phyloP scores from a whole-genome alignment of 106 monocot species.

The Alisma plantagoaquatica region DNA sequence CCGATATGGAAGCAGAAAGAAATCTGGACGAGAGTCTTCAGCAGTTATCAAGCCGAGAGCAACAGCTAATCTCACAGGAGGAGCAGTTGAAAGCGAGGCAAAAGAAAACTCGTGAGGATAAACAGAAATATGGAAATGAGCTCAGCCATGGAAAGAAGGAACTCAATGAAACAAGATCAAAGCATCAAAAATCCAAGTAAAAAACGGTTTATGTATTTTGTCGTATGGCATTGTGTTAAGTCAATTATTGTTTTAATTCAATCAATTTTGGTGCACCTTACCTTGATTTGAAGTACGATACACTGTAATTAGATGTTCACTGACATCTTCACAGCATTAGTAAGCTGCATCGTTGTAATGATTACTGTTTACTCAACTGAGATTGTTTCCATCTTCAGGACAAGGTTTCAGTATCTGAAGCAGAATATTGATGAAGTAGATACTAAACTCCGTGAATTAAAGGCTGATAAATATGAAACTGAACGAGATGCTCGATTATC shows the following conservation, averaged over 20 bases:
- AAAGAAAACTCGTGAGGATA: constrained; percentile 33
- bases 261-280: background rate
- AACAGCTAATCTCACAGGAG: constrained; percentile 65
- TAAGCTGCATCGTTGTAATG: background rate
- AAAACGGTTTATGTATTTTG: too few species aligned
- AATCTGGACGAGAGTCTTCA: constrained; percentile 92
- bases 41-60: constrained; percentile 54
- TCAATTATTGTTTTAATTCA: too few species aligned
- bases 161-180: constrained; percentile 29
- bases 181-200: constrained; percentile 59
- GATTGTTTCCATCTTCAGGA: constrained; percentile 25
- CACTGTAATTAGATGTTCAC: too few species aligned
- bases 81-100: constrained; percentile 50
- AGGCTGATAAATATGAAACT: constrained; percentile 97
- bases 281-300: background rate
- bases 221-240: too few species aligned
- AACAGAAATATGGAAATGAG: constrained; percentile 45
- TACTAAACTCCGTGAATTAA: constrained; percentile 64
- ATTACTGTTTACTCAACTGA: background rate
- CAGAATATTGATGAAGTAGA: constrained; percentile 79
- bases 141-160: constrained; percentile 49
- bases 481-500: constrained; percentile 84
- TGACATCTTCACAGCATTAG: too few species aligned
- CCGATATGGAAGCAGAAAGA: constrained; percentile 69
- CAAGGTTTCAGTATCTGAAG: constrained; percentile 65